Percentiles rank a stretch among this genome's conserved stretches.
These are phyloP conservation scores for Daldinia decipiens DNA, from an alignment of 495 filamentous ascomycete species.

Conservation along the genomic window DNA sequence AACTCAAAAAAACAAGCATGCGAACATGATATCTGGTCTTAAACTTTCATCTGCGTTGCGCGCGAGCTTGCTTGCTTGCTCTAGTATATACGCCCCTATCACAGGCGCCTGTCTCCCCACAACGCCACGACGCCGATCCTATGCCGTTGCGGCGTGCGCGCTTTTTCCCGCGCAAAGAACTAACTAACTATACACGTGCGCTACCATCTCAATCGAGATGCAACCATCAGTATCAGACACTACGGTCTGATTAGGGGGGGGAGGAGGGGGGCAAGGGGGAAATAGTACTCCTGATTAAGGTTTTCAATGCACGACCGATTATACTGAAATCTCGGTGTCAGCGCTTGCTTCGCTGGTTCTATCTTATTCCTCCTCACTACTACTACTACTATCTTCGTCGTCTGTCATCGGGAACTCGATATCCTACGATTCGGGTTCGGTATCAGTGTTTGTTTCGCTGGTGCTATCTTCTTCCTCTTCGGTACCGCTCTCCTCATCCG, in stretches of 20 bases:
- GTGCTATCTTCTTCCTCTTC: conserved; percentile 82
- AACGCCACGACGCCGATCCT: conserved; percentile 40
- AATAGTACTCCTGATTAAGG: not conserved
- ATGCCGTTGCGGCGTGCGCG: conserved; percentile 17
- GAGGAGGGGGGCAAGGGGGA: not conserved
- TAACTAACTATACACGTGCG: conserved; percentile 24
- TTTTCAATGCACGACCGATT: not conserved
- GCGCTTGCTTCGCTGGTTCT: not conserved
- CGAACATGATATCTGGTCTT: conserved; percentile 18
- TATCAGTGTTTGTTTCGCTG: conserved; percentile 84
- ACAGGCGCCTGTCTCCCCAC: conserved; percentile 13
- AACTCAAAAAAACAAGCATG: not conserved
- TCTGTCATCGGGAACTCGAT: not conserved
- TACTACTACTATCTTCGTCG: not conserved
- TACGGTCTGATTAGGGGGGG: not conserved
- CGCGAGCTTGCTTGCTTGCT: conserved; percentile 18
- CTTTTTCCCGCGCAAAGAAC: conserved; percentile 7
- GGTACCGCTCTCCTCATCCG: conserved; percentile 83
- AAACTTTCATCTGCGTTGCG: conserved; percentile 15
- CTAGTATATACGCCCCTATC: conserved; percentile 16
- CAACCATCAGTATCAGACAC: conserved; percentile 2
- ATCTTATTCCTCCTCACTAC: not conserved
- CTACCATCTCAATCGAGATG: not conserved
- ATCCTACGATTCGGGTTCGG: conserved; percentile 67
- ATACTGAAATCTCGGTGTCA: not conserved